Evolutionary conservation across 305 asterid genomes (phyloP).

Genomic region (Petunia hybrid): DNA sequence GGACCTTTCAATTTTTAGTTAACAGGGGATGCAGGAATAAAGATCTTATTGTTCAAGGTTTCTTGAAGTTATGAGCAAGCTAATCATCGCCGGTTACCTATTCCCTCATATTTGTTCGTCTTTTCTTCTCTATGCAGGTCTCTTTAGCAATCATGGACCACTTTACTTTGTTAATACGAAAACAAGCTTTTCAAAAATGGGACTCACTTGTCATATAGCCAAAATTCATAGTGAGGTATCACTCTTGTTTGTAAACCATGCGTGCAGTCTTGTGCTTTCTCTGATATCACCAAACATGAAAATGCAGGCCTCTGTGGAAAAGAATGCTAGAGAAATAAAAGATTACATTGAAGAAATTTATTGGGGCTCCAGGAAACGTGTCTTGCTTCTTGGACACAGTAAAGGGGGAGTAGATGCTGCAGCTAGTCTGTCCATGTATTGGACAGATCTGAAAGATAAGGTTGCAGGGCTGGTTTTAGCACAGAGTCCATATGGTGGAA

Average conservation of each 20-base stretch:
- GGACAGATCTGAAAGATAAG: conserved; percentile 90
- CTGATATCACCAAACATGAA: conserved; percentile 29
- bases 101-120: conserved; percentile 5
- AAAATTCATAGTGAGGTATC: conserved; percentile 92
- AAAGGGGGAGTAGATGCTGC: conserved; percentile 97
- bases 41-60: conserved; percentile 3
- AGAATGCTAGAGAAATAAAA: conserved; percentile 89
- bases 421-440: conserved; percentile 86
- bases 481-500: conserved; percentile 98
- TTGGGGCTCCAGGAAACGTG: conserved; percentile 86
- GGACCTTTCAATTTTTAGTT: conserved; percentile 2
- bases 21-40: conserved; percentile 16
- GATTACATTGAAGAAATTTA: conserved; percentile 88
- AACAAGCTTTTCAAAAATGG: conserved; percentile 84
- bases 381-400: conserved; percentile 93
- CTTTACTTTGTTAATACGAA: conserved; percentile 83
- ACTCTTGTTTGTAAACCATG: conserved; percentile 10
- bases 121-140: conserved; percentile 57
- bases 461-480: conserved; percentile 91
- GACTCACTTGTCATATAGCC: conserved; percentile 94
- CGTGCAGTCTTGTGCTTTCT: conserved; percentile 22
- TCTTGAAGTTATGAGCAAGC: background rate
- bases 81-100: conserved; percentile 4
- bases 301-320: conserved; percentile 88
- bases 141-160: conserved; percentile 98